Evolutionary conservation across 306 rosid species (phyloP).

Genomic region (Psophocarpus tetragonolobus): DNA sequence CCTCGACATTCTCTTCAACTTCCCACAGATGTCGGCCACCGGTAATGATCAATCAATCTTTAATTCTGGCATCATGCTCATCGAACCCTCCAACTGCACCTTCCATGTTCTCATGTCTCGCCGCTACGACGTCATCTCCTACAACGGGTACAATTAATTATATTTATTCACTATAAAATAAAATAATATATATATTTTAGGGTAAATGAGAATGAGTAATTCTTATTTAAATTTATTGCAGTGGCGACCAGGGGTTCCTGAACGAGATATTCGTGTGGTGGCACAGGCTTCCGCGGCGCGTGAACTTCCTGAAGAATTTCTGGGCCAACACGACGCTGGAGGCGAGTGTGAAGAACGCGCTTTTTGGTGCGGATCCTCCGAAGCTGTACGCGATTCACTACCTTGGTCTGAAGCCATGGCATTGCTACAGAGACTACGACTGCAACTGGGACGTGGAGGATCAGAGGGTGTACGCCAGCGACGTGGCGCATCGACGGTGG

Average conservation of each 20-base stretch:
- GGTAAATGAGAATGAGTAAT: too few species aligned
- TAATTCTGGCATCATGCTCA: constrained; percentile 91
- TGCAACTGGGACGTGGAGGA: constrained; percentile 79
- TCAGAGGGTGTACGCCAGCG: constrained; percentile 82
- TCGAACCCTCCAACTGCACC: constrained; percentile 91
- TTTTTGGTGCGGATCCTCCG: constrained; percentile 80
- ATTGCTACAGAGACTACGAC: constrained; percentile 88
- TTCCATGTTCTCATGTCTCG: constrained; percentile 58
- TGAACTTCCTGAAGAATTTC: constrained; percentile 80
- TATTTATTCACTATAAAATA: too few species aligned
- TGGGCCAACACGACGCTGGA: constrained; percentile 82
- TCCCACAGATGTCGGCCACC: constrained; percentile 82
- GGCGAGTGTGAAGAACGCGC: constrained; percentile 54
- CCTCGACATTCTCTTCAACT: constrained; percentile 84
- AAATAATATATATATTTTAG: too few species aligned
- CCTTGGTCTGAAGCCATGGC: constrained; percentile 89
- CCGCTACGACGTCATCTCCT: constrained; percentile 60
- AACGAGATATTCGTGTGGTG: constrained; percentile 98
- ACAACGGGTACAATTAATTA: constrained; percentile 63
- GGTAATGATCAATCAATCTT: constrained; percentile 86
- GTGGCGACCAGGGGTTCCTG: constrained; percentile 91
- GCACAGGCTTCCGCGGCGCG: constrained; percentile 91
- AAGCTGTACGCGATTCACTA: constrained; percentile 73
- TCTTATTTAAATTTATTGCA: neutral
- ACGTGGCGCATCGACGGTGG: constrained; percentile 85